Base-by-base conservation (phyloP, 305 asterid species). In the Solanum hybrid region DNA sequence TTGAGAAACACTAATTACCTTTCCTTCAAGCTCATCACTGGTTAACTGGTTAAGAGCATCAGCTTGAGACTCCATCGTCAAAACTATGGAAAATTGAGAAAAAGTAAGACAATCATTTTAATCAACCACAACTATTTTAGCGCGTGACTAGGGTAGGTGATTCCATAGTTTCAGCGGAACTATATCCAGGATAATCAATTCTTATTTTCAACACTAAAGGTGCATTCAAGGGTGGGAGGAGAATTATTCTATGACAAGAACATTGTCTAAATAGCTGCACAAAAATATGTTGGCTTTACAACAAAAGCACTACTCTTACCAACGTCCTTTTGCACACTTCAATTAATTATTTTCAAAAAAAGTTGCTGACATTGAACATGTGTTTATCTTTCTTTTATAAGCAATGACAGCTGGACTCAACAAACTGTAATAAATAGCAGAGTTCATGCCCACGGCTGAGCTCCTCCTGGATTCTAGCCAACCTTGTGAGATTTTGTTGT, bases 1-100 rank as follows among this genome's bases (percentile, higher is more conserved):
- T 24, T 26, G 36, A 40, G 56, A 26, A 77, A 80, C 26, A 34
- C 17, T 51, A 42, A n/a, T 71, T 92, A 97, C 99, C 99, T 96
- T 94, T 91, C 98, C 99, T 90, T 96, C 99, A 90, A 97, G 99
- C 89, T 97, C 99, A 90, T 97, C 99, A 86, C 93, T 89, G 36
- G 93, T 88, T 66, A 97, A 95, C 94, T 96, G 96, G 91, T 93
- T 94, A 86, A 96, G 96, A 40, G 98, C 98, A 20, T 97, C 99
- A 10, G 99, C 96, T 91, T 96, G 98, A 90, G 98, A 95, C 92
- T 97, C 99, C 99, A 97, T 93, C 10, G 97, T 94, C 95, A 96
- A 27, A 89, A 97, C 99, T 97, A 94, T 78, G 87, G 89, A 87
- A 80, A 86, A 89, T 60, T 6, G 81, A 87, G 38, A 17, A 86